Base-by-base conservation (phyloP, 1,284 basidiomycete genomes). In the Takashimella tepidaria region DNA sequence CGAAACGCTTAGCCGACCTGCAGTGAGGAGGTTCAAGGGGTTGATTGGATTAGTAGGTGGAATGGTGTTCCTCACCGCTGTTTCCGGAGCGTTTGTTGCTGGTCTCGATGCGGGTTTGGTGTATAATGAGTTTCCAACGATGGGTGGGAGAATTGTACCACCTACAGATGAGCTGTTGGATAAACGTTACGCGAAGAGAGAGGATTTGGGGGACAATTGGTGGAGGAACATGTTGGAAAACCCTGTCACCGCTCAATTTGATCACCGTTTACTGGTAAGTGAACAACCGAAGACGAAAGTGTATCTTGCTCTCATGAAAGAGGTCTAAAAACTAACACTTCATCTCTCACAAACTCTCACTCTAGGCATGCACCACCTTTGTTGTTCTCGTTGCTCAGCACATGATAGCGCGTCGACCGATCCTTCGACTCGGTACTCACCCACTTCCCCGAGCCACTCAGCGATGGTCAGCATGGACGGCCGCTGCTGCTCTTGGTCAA, bases 101-200 rank as follows among this genome's bases (percentile, higher is more conserved):
- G 96, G 96, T 6, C 80, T 99, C 40, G 96, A 99, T 73, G 96
- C 96, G 0, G 96, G 96, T 3, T 76, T 99, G 50, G 76, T 96
- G 16, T 98, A 98, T 78, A 98, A 98, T 72, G 95, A 98, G 72
- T 99, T 97, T 78, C 96, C 96, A 0, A 79, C 87, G 4, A 99
- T 99, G 96, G 96, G 92, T 42, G 91, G 88, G 8, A 82, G 85
- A 6, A 73, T 97, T 25, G 82, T 84, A 3, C 96, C 96, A 3
- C 92, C 92, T 0, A 67, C 79, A 11, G 82, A 87, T 27, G 96
- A 98, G 73, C 81, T 99, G 21, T 83, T 96, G 69, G 84, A 88
- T 41, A 70, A 80, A 21, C 79, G 79, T n/a, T 96, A 91, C 73
- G 83, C 86, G 10, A 83, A 84, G 74, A 81, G 70, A 40, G 64